A percentile compares a stretch with the other conserved stretches of the same genome.
These are phyloP conservation scores for Pestalotiopsis sp. DNA, from an alignment of 2,329 filamentous ascomycete species.

Conservation along the genomic window DNA sequence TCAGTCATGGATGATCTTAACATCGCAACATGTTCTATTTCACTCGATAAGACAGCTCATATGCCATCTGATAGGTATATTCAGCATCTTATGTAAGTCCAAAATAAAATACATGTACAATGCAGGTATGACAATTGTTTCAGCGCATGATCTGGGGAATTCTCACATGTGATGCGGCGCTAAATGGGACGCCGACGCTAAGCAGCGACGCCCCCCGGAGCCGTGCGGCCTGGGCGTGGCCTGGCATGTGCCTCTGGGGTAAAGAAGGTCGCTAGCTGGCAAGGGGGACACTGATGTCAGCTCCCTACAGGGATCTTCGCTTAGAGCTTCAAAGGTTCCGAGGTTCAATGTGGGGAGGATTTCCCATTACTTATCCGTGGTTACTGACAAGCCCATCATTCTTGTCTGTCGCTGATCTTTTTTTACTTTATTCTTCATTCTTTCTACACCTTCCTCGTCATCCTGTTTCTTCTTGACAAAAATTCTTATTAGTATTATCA, in stretches of 20 bases:
- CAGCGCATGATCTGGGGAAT: background rate
- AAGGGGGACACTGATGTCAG: conserved; percentile 9
- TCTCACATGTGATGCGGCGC: conserved; percentile 7
- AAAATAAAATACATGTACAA: background rate
- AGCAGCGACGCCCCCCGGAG: background rate
- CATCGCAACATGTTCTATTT: no score
- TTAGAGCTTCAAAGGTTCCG: conserved; percentile 10
- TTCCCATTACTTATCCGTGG: background rate
- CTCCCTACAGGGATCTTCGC: conserved; percentile 3
- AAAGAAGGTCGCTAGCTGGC: background rate
- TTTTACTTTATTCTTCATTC: background rate
- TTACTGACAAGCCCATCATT: background rate
- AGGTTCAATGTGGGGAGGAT: conserved; percentile 10
- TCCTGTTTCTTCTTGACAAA: background rate
- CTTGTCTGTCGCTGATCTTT: background rate
- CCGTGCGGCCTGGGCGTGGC: background rate
- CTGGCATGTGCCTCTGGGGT: conserved; percentile 10
- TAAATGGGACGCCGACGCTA: background rate
- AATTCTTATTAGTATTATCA: background rate
- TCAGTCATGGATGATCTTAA: no score
- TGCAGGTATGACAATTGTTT: background rate
- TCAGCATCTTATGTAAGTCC: background rate
- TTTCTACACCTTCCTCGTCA: background rate
- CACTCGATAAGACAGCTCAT: no score
- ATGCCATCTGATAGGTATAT: no score